Conservation (phyloP, 2,329 filamentous ascomycete species). For the Ustulina deusta region DNA sequence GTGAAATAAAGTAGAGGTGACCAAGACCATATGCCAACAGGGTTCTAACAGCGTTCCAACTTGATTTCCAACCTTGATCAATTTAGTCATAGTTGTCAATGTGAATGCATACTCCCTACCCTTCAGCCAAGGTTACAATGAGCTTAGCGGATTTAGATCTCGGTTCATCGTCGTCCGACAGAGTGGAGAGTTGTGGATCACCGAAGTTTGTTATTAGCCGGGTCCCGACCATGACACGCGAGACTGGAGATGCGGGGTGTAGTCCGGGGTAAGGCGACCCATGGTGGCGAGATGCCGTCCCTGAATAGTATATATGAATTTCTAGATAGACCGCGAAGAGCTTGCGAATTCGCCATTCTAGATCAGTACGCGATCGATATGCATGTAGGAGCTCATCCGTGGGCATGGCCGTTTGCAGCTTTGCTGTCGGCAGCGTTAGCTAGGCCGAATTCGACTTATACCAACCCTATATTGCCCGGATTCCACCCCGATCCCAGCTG, state of each 20-base stretch:
- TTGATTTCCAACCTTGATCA: background rate
- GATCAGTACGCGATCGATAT: constrained; percentile 2
- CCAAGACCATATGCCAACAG: constrained; percentile 20
- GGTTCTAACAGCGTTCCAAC: background rate
- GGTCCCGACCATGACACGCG: background rate
- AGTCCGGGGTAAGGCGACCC: background rate
- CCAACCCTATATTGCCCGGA: constrained; percentile 60
- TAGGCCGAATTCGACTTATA: constrained; percentile 47
- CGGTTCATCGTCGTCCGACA: constrained; percentile 27
- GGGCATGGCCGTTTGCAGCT: constrained; percentile 19
- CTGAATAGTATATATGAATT: constrained; percentile 8
- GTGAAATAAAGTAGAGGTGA: constrained; percentile 27
- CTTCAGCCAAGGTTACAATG: background rate
- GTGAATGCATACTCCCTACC: background rate
- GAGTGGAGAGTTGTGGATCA: constrained; percentile 27
- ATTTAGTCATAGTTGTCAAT: background rate
- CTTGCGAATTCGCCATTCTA: background rate
- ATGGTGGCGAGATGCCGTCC: constrained; percentile 1
- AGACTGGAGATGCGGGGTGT: constrained; percentile 33
- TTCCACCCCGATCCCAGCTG: constrained; percentile 61
- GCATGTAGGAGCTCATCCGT: constrained; percentile 1
- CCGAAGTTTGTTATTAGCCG: constrained; percentile 26
- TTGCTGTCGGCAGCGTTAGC: constrained; percentile 26
- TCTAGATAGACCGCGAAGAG: background rate
- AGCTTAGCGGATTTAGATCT: constrained; percentile 5